Evolutionary conservation across 164 flowering plant genomes (phyloP), one percentile per base, ranked within the genome.

Genomic region (Platanus orientalis): DNA sequence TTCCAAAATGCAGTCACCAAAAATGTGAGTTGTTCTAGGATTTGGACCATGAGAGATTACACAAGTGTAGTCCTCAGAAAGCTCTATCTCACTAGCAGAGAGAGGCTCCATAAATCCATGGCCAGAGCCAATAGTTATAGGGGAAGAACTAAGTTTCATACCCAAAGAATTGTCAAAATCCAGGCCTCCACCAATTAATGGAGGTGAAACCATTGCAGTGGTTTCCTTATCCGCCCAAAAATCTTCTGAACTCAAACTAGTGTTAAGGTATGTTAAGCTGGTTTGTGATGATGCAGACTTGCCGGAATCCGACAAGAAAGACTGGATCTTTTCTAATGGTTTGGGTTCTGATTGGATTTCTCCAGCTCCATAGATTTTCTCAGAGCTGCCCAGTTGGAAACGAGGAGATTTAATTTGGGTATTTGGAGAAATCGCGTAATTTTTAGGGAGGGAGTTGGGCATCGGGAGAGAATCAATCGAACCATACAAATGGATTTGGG

Each of bases 21-120:
- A 86, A 27, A 86, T 83, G 66, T 86, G 95, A 73, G 84, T 88
- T 57, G 84, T 85, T 77, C 79, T 83, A 53, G 97, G 88, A 58
- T 86, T 84, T 51, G n/a, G n/a, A n/a, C n/a, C n/a, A n/a, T n/a
- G n/a, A n/a, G n/a, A n/a, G n/a, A n/a, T n/a, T n/a, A n/a, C n/a
- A n/a, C n/a, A n/a, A n/a, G n/a, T n/a, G n/a, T n/a, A n/a, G n/a
- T n/a, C n/a, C n/a, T n/a, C n/a, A 92, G 84, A 91, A 26, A 80
- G 84, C 76, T 86, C 96, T n/a, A 87, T 81, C 57, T 81, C 90
- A 70, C 74, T 80, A 3, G 81, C 76, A 32, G 88, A 24, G 81
- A 64, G n/a, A n/a, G n/a, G n/a, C 28, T 76, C 78, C 26, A 60
- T 19, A 14, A 73, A 57, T 45, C 67, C 74, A 63, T 60, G 54